Base-by-base conservation (phyloP, 2,329 filamentous ascomycete species). In the Aspergillus sp. region DNA sequence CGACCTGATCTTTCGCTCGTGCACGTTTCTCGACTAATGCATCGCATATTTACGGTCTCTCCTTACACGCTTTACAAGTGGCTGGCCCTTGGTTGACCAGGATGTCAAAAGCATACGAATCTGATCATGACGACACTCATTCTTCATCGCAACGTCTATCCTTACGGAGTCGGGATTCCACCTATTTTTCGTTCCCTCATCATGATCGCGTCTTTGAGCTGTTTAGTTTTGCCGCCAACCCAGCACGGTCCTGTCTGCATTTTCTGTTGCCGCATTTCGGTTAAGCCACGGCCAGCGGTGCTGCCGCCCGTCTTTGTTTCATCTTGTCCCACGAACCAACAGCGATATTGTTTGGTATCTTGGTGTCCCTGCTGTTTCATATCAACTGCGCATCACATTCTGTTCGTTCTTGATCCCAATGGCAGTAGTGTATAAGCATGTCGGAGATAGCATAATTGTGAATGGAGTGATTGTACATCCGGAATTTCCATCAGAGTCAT, bases 71-170 rank as follows among this genome's bases (percentile, higher is more conserved):
- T 38, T 59, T 60, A 58, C 59, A 56, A 60, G 55, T 58, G 61
- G 60, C 61, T 61, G 61, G 61, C 53, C 61, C 58, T 56, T 60
- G 58, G 50, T 62, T 63, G 61, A 62, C 61, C 61, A 47, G 61
- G 60, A 58, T 58, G 61, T 63, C 60, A 63, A 62, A 60, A 60
- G 58, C 59, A 59, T 58, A 63, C 53, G 60, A 63, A 57, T 54
- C 55, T 58, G 55, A 58, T 60, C 51, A 61, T 55, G 53, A 62
- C 55, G 56, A 61, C 59, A 45, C 53, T 63, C 60, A 52, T 60
- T 63, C 57, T 50, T 52, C 19, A 45, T 54, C 49, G 49, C 60
- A 56, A 54, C 54, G 50, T 56, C 58, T 55, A 57, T 55, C 59
- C 48, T 55, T 36, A 52, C 45, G 60, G 60, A 60, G 59, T 62